Conservation (phyloP, 352 stramenopile species). For the Phytopythium vexans region DNA sequence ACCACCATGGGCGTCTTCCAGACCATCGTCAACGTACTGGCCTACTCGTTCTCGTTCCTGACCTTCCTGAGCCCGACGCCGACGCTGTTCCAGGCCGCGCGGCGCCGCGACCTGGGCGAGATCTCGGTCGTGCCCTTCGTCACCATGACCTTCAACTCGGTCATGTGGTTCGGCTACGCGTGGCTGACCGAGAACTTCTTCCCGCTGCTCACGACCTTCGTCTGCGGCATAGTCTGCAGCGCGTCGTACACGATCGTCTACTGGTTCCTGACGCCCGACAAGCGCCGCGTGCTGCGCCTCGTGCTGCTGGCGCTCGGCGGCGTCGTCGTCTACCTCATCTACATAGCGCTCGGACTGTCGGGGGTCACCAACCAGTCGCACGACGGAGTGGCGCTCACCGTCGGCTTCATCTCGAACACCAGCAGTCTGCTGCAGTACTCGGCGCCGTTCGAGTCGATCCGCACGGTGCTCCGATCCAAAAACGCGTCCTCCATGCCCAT, state of each 20-base stretch:
- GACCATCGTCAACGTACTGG: not conserved
- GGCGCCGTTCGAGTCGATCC: conserved; percentile 12
- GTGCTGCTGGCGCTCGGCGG: not conserved
- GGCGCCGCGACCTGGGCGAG: not conserved
- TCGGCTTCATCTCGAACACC: no score
- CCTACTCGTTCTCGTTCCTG: not conserved
- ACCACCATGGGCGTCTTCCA: not conserved
- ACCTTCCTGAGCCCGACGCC: not conserved
- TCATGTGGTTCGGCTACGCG: conserved; percentile 5
- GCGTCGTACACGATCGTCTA: no score
- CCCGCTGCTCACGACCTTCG: conserved; percentile 3
- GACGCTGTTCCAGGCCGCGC: not conserved
- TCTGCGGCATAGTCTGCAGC: not conserved
- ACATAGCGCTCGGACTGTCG: conserved; percentile 15
- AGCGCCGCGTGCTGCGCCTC: not conserved
- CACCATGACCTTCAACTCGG: conserved; percentile 7
- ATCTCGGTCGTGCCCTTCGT: not conserved
- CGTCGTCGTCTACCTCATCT: conserved; percentile 4
- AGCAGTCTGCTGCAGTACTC: no score
- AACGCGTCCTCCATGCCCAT: conserved; percentile 35
- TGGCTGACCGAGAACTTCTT: not conserved
- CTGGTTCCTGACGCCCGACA: no score
- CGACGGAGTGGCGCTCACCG: conserved; percentile 6
- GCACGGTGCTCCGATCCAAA: conserved; percentile 16
- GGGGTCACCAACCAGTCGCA: conserved; percentile 11